Evolutionary conservation across 805 yeast species (phyloP), one percentile per base, ranked within the genome.

Genomic region (Komagataella phaffii): DNA sequence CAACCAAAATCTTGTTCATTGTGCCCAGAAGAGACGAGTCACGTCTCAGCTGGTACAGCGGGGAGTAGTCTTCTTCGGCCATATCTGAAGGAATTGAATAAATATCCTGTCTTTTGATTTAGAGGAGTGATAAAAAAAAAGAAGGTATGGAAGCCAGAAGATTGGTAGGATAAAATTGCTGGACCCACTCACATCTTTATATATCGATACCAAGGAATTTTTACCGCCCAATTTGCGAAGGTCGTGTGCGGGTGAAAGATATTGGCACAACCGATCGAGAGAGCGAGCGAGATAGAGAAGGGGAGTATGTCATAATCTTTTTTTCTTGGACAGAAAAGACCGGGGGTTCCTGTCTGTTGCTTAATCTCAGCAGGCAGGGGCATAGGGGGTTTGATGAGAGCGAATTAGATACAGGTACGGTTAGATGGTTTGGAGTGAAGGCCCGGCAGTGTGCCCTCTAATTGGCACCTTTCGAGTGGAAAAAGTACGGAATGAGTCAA

Each of bases 1-100:
- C 91, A 45, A 86, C 93, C 56, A 86, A 71, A 63, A 85, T 78
- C 73, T 77, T 76, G 67, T 75, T 75, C 67, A 76, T 75, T 53
- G 73, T 63, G 49, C 81, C 79, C 45, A 77, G 67, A 52, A 77
- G 71, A 52, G 66, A 64, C 4, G 77, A 72, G 55, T 66, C 65
- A 55, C 68, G 65, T 62, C 77, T 67, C 53, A 72, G 56, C 50
- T 61, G 59, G 47, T 61, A 64, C 47, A 66, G 55, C 43, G 69
- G 58, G 17, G 68, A 63, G 52, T 65, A 61, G 51, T 65, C 69
- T 56, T 64, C 68, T 21, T 21, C 51, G n/a, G 45, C 45, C 45
- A 24, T 43, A 17, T 17, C 45, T 23, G 21, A 17, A 14, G 17
- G 45, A 17, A 23, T 17, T 18, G 40, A 46, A 8, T 46, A 44